A percentile compares a stretch with the other conserved stretches of the same genome.
Evolutionary conservation across 208 protist genomes (phyloP).

Genomic region (Trypanosoma scelopori): DNA sequence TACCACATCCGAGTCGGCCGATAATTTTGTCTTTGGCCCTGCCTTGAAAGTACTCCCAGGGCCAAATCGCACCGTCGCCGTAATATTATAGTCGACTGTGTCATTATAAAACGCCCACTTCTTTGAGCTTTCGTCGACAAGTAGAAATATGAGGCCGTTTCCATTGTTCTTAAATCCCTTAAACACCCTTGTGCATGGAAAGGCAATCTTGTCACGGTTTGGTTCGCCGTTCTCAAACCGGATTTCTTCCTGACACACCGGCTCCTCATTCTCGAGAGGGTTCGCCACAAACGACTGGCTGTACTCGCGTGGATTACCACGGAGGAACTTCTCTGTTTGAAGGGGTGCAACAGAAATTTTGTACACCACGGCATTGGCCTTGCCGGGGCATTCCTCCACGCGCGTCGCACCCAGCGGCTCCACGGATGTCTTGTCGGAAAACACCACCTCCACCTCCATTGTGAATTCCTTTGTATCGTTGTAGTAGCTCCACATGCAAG

Average conservation of each 20-base stretch:
- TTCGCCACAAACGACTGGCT: constrained; percentile 65
- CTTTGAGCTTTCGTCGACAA: constrained; percentile 39
- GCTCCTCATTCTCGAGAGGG: constrained; percentile 30
- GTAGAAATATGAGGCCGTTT: constrained; percentile 59
- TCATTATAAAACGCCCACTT: constrained; percentile 73
- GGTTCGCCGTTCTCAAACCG: constrained; percentile 60
- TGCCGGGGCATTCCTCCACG: constrained; percentile 2
- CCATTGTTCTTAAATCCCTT: constrained; percentile 65
- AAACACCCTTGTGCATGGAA: constrained; percentile 50
- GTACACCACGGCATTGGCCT: constrained; percentile 37
- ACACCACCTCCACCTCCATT: constrained; percentile 55
- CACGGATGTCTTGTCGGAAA: constrained; percentile 34
- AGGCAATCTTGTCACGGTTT: constrained; percentile 33
- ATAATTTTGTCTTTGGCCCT: constrained; percentile 33
- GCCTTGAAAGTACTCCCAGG: constrained; percentile 36
- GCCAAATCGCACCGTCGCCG: constrained; percentile 52
- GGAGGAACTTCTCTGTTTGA: constrained; percentile 61
- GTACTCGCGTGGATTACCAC: constrained; percentile 49
- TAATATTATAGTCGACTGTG: constrained; percentile 67
- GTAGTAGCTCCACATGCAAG: constrained; percentile 75
- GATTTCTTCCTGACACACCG: constrained; percentile 37
- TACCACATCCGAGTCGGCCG: constrained; percentile 40
- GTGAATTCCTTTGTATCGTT: constrained; percentile 79
- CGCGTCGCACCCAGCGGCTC: constrained; percentile 47
- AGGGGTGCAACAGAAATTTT: constrained; percentile 54